Evolutionary conservation across 2,329 filamentous ascomycete genomes (phyloP).

Genomic region (Fusarium praegraminearum): DNA sequence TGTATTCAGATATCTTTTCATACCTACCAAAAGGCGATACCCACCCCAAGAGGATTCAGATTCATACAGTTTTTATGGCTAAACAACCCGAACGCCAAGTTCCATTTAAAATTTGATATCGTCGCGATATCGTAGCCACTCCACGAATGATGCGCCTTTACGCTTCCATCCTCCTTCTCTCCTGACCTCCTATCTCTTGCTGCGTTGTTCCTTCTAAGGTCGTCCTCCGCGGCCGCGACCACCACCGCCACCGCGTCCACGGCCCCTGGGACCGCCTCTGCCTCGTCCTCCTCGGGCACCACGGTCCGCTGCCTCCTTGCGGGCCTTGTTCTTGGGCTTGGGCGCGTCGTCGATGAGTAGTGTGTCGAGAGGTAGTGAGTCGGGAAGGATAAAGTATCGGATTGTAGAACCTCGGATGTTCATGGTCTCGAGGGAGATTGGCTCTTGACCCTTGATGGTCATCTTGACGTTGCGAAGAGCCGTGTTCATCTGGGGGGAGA

Average conservation of each 20-base stretch:
- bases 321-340: constrained; percentile 99
- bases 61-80: constrained; percentile 49
- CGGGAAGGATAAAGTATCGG: constrained; percentile 95
- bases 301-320: constrained; percentile 83
- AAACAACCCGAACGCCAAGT: constrained; percentile 54
- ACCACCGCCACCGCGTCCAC: constrained; percentile 58
- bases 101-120: constrained; percentile 49
- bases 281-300: constrained; percentile 65
- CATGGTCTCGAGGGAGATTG: constrained; percentile 91
- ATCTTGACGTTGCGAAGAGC: constrained; percentile 96
- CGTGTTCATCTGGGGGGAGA: constrained; percentile 99
- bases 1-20: constrained; percentile 51
- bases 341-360: constrained; percentile 95
- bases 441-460: constrained; percentile 88
- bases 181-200: not conserved
- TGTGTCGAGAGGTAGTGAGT: constrained; percentile 94
- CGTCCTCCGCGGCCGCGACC: constrained; percentile 57
- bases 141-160: constrained; percentile 30
- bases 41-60: constrained; percentile 43
- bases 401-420: constrained; percentile 97
- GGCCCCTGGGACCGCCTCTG: constrained; percentile 66
- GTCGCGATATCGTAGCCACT: constrained; percentile 39
- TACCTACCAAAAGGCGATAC: constrained; percentile 46
- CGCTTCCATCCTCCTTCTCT: constrained; percentile 24
- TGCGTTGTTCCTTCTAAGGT: constrained; percentile 19